Conservation (phyloP, 768 basidiomycete genomes). For the Pulveroboletus sp. region DNA sequence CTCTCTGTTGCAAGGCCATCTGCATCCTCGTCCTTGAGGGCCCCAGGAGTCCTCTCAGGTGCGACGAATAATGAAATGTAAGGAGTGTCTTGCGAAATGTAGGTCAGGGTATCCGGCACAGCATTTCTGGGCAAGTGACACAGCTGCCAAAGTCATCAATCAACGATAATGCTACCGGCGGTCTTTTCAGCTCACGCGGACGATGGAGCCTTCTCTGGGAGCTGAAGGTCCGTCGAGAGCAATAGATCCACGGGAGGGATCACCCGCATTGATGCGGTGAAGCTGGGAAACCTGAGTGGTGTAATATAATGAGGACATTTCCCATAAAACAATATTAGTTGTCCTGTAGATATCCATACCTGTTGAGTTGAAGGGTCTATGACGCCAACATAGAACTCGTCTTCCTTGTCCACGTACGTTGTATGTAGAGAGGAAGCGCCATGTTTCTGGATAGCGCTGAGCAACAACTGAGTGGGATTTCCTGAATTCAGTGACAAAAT, state of each 20-base stretch:
- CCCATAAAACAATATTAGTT: not conserved
- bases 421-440: slow-evolving; percentile 26
- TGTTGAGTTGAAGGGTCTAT: slow-evolving; percentile 16
- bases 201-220: slow-evolving; percentile 45
- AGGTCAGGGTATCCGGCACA: not conserved
- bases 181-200: slow-evolving; percentile 41
- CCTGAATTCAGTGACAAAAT: slow-evolving; percentile 50
- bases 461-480: slow-evolving; percentile 61
- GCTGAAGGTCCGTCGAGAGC: slow-evolving; percentile 53
- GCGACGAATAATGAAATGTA: slow-evolving; percentile 26
- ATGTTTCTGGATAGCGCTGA: slow-evolving; percentile 45
- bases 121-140: slow-evolving; percentile 36
- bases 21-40: not conserved
- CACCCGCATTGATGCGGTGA: slow-evolving; percentile 63
- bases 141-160: slow-evolving; percentile 33
- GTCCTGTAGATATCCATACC: not conserved
- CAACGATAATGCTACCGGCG: not conserved
- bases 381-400: slow-evolving; percentile 56
- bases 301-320: not conserved
- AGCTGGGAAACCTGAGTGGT: slow-evolving; percentile 40
- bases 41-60: slow-evolving; percentile 15
- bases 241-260: slow-evolving; percentile 64
- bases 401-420: slow-evolving; percentile 42
- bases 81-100: too few species aligned
- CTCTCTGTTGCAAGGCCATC: not conserved